phyloP scores from a whole-genome alignment of 768 basidiomycete species.

The Rhizopogon roseolus region DNA sequence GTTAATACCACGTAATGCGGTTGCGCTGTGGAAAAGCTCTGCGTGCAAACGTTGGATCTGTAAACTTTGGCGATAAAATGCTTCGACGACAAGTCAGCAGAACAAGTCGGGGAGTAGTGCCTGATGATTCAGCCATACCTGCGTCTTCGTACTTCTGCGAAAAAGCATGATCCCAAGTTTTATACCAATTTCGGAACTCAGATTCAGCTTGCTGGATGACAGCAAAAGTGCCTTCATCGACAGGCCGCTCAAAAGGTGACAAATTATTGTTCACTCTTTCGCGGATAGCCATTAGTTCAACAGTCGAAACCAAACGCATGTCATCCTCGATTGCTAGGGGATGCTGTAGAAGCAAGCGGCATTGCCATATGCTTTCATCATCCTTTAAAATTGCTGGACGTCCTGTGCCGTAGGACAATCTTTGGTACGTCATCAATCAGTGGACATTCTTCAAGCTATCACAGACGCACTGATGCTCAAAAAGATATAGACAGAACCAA shows the following conservation, averaged over 20 bases:
- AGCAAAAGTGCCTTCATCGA: slow-evolving; percentile 68
- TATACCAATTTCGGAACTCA: slow-evolving; percentile 81
- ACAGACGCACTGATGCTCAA: slow-evolving; percentile 82
- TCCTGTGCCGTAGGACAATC: slow-evolving; percentile 92
- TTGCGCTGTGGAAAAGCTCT: slow-evolving; percentile 83
- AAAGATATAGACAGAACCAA: slow-evolving; percentile 92
- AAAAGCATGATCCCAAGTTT: slow-evolving; percentile 74
- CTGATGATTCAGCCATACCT: slow-evolving; percentile 37
- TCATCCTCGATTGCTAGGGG: slow-evolving; percentile 90
- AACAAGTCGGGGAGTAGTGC: background rate
- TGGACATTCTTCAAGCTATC: background rate
- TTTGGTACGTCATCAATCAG: slow-evolving; percentile 24
- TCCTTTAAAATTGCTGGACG: slow-evolving; percentile 90
- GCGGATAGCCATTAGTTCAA: slow-evolving; percentile 87
- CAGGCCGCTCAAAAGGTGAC: slow-evolving; percentile 72
- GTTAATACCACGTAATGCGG: slow-evolving; percentile 75
- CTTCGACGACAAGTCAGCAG: slow-evolving; percentile 29
- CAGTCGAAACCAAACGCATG: slow-evolving; percentile 91
- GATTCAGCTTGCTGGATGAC: slow-evolving; percentile 68
- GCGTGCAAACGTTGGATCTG: slow-evolving; percentile 87
- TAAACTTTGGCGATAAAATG: slow-evolving; percentile 83
- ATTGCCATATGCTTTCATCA: slow-evolving; percentile 85
- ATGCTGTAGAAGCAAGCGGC: slow-evolving; percentile 75
- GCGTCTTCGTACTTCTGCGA: slow-evolving; percentile 82
- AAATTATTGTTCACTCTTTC: slow-evolving; percentile 82